Evolutionary conservation across 805 yeast species (phyloP), one percentile per base, ranked within the genome.

Genomic region (Candida succiphila): DNA sequence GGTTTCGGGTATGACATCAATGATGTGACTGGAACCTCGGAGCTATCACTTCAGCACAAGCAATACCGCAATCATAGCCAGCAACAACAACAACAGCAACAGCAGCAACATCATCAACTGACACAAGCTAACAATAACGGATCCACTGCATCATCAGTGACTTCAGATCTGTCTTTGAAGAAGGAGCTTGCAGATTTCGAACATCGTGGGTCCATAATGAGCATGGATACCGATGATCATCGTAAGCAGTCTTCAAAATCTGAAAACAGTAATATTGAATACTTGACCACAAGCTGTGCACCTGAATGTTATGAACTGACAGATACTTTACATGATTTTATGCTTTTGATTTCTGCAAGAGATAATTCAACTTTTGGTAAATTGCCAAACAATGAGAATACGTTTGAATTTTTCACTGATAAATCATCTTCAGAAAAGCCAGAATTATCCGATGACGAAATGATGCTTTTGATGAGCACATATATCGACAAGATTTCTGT

Each of bases 401-500:
- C 42, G 7, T 51, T 51, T 36, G 53, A 47, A 31, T 37, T 45
- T n/a, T 49, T 51, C 31, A 40, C 49, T 7, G 52, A 45, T 34
- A 46, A 46, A 32, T 47, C 49, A 7, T 37, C 43, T 3, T 32
- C 42, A 34, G 41, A 40, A n/a, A 33, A 35, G 19, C 48, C 54
- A 8, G 27, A 25, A n/a, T 32, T 52, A 4, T 37, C 46, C 7
- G 45, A 49, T 60, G 65, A 43, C 9, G 65, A 60, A 35, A 48
- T 49, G 38, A 44, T 57, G 36, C 22, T 39, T 10, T 38, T 63
- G 29, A 39, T 57, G 44, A 51, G 52, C 32, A 54, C 48, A 14
- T 65, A 54, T 32, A 40, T 61, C 3, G 61, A 60, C 33, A 58
- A 58, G 23, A 55, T 63, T 19, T 64, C 67, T 0, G 49, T 55